Evolutionary conservation across 345 rosid species (phyloP).

Genomic region (Corymbia maculata): DNA sequence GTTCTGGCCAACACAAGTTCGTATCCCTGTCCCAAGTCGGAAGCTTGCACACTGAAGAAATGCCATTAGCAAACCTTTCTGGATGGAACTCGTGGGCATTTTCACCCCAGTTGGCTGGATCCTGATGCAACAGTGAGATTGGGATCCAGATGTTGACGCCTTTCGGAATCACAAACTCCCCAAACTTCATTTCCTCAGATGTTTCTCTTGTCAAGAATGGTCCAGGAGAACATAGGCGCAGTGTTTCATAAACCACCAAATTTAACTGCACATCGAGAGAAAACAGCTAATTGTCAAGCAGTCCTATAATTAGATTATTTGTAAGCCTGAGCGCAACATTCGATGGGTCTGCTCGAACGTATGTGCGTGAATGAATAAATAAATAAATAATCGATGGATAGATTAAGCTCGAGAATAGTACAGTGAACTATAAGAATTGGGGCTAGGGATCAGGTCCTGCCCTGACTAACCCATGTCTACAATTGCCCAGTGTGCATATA

Average conservation of each 20-base stretch:
- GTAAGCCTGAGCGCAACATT: neutral
- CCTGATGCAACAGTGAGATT: neutral
- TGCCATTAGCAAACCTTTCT: slow-evolving; percentile 16
- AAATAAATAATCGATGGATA: neutral
- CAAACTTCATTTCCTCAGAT: slow-evolving; percentile 12
- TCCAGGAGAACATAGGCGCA: slow-evolving; percentile 14
- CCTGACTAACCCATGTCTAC: neutral
- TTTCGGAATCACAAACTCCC: slow-evolving; percentile 7
- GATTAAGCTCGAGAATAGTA: neutral
- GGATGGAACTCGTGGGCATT: slow-evolving; percentile 16
- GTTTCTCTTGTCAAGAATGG: slow-evolving; percentile 1
- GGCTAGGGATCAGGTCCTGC: neutral
- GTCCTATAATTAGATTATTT: neutral
- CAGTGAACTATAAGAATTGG: neutral
- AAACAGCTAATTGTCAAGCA: neutral
- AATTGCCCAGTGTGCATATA: neutral
- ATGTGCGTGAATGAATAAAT: neutral
- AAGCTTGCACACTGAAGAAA: slow-evolving; percentile 1
- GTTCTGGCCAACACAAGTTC: slow-evolving; percentile 12
- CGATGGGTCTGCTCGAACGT: neutral
- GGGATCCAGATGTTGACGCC: slow-evolving; percentile 14
- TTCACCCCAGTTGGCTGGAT: slow-evolving; percentile 15
- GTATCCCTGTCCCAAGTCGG: slow-evolving; percentile 11
- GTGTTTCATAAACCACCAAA: slow-evolving; percentile 20
- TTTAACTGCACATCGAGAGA: slow-evolving; percentile 1